These are phyloP conservation scores for Canavalia ensiformis DNA, from an alignment of 306 rosid species.

Conservation along the genomic window DNA sequence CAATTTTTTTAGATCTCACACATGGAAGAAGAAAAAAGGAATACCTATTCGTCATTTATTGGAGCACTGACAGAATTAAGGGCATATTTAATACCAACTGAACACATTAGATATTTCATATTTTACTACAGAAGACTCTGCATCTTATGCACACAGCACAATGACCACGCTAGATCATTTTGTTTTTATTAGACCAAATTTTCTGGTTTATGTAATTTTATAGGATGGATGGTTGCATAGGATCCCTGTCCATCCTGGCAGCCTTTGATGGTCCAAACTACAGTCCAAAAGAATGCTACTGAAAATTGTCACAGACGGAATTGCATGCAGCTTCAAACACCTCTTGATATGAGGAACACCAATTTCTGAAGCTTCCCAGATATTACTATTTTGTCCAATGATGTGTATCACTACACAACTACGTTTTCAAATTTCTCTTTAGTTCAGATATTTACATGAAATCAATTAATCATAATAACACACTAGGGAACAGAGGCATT, in stretches of 20 bases:
- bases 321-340: background rate
- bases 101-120: background rate
- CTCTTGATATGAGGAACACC: background rate
- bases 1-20: conserved; percentile 24
- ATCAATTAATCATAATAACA: background rate
- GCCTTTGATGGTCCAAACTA: background rate
- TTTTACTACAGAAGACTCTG: background rate
- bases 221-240: background rate
- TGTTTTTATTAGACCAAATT: background rate
- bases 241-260: background rate
- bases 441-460: background rate
- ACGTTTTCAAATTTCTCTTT: background rate
- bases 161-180: background rate
- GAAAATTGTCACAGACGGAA: background rate
- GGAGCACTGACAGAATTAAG: conserved; percentile 14
- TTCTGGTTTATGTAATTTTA: background rate
- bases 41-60: background rate
- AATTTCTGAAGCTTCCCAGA: background rate
- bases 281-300: background rate
- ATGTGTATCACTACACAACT: background rate
- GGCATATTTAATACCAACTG: conserved; percentile 8
- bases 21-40: background rate
- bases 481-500: background rate
- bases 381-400: background rate
- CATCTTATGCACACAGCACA: background rate